Percentiles rank a stretch among this genome's conserved stretches.
Conservation (phyloP, 2,329 filamentous ascomycete genomes). For the Xylogone sp. region DNA sequence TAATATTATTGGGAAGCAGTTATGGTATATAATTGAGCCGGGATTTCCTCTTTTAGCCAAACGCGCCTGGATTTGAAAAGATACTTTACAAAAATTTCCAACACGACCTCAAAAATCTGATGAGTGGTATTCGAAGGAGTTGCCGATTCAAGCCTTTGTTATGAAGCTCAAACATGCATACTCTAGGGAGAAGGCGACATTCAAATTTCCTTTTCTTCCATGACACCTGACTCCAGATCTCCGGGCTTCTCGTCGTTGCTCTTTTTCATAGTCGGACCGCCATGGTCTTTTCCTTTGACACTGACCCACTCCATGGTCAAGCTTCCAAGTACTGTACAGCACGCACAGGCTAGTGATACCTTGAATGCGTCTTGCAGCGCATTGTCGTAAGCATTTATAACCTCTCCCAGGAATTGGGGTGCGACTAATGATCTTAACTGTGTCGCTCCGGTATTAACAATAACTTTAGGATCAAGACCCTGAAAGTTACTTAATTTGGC, state of each 20-base stretch:
- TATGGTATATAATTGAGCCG: too few species aligned
- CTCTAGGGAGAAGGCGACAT: too few species aligned
- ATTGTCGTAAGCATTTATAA: constrained; percentile 52
- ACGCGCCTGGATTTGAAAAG: too few species aligned
- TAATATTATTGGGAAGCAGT: too few species aligned
- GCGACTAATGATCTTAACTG: constrained; percentile 38
- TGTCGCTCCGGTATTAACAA: constrained; percentile 43
- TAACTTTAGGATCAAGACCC: constrained; percentile 5
- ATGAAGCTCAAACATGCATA: too few species aligned
- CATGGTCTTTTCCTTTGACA: constrained; percentile 43
- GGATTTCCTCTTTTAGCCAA: too few species aligned
- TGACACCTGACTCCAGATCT: constrained; percentile 3
- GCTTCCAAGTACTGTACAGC: constrained; percentile 41
- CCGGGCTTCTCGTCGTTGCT: too few species aligned
- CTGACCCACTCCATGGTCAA: constrained; percentile 53
- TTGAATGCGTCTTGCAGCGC: constrained; percentile 51
- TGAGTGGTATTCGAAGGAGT: too few species aligned
- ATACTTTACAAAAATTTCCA: too few species aligned
- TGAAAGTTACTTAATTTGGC: constrained; percentile 10
- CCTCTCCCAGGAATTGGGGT: constrained; percentile 34
- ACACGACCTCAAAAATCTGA: too few species aligned
- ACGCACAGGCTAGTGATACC: constrained; percentile 47
- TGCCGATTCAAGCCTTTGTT: too few species aligned
- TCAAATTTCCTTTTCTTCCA: not conserved
- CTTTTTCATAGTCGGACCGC: not conserved